A percentile compares a stretch with the other conserved stretches of the same genome.
phyloP scores from a whole-genome alignment of 306 rosid genomes.

The Herpetospermum pedunculosum region DNA sequence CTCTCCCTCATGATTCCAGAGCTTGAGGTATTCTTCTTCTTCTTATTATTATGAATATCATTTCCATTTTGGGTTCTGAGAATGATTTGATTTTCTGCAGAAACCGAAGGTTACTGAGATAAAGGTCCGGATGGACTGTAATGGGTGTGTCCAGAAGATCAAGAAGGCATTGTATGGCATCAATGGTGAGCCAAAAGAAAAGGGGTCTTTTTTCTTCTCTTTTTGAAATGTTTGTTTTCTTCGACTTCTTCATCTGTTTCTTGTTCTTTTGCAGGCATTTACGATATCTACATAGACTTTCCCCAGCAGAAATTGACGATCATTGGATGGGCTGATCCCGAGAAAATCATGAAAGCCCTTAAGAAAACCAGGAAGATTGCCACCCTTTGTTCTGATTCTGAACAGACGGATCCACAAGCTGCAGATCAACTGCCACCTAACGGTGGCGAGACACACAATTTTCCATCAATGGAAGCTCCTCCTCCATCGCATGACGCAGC shows the following conservation, averaged over 20 bases:
- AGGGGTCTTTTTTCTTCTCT: background rate
- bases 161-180: slow-evolving; percentile 65
- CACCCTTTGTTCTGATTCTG: slow-evolving; percentile 48
- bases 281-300: slow-evolving; percentile 52
- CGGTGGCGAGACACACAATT: slow-evolving; percentile 13
- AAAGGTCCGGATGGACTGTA: slow-evolving; percentile 85
- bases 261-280: slow-evolving; percentile 47
- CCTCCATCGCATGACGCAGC: slow-evolving; percentile 16
- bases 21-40: slow-evolving; percentile 39
- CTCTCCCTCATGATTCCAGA: slow-evolving; percentile 43
- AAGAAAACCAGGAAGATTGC: slow-evolving; percentile 70
- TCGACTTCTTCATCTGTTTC: background rate
- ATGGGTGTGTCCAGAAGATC: slow-evolving; percentile 88
- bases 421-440: slow-evolving; percentile 13
- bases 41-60: background rate
- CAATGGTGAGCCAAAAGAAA: slow-evolving; percentile 31
- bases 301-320: slow-evolving; percentile 55
- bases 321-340: slow-evolving; percentile 85
- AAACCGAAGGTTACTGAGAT: slow-evolving; percentile 57
- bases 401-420: slow-evolving; percentile 28
- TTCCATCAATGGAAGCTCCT: slow-evolving; percentile 10
- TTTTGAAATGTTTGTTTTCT: background rate
- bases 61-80: background rate
- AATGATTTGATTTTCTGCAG: slow-evolving; percentile 26
- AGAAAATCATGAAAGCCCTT: slow-evolving; percentile 62